These are phyloP conservation scores for Trichosanthes cucumerina DNA, from an alignment of 306 rosid species.

Conservation along the genomic window DNA sequence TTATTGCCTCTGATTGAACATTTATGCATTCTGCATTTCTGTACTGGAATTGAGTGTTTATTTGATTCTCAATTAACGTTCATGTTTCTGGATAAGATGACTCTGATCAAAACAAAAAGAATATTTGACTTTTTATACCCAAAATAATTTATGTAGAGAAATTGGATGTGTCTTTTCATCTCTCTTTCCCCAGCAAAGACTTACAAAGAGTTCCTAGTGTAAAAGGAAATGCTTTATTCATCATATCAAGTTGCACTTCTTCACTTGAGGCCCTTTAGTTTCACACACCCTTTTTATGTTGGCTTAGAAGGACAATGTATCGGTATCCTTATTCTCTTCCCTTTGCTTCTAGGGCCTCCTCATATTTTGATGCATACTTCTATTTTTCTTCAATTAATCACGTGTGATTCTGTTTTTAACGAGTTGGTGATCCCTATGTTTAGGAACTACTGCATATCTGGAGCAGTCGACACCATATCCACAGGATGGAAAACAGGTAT, in stretches of 20 bases:
- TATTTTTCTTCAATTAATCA: not conserved
- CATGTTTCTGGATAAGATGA: not conserved
- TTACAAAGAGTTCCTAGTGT: not conserved
- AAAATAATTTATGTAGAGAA: not conserved
- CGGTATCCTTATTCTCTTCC: not conserved
- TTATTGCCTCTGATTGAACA: not conserved
- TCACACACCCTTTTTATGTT: not conserved
- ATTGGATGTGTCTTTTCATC: not conserved
- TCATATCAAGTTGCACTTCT: not conserved
- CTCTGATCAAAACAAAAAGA: not conserved
- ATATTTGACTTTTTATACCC: not conserved
- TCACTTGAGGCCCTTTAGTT: not conserved
- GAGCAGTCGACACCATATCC: conserved; percentile 83
- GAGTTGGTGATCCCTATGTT: conserved; percentile 24
- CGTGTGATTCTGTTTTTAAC: not conserved
- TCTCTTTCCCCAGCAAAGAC: not conserved
- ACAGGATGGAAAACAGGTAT: conserved; percentile 87
- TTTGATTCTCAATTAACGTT: not conserved
- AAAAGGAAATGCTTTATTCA: not conserved
- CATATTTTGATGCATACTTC: not conserved
- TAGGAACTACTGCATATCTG: conserved; percentile 70
- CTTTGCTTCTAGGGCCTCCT: not conserved
- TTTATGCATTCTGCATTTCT: not conserved
- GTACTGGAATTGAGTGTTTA: not conserved
- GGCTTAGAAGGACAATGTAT: not conserved